Base-by-base conservation (phyloP, 345 rosid species). In the Litchi chinensis region DNA sequence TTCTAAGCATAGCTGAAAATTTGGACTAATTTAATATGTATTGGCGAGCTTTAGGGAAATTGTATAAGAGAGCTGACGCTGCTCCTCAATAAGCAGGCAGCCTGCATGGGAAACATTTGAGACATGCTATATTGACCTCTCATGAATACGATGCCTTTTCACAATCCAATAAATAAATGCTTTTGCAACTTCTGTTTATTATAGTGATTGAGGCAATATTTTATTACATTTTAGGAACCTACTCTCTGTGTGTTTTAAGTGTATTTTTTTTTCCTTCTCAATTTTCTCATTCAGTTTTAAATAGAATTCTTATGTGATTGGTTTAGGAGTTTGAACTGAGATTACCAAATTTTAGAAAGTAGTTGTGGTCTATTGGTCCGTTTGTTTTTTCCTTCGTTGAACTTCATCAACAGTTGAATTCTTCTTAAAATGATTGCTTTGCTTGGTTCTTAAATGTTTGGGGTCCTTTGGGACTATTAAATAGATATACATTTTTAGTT, bases 351-450 rank as follows among this genome's bases (percentile, higher is more conserved):
- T 60, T 60, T n/a, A 60, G 65, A 60, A 60, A 21, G 65, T 60
- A 60, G 65, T 21, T n/a, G 65, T 60, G 65, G 65, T 60, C 10
- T 60, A 54, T 6, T 21, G 65, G 65, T 60, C 28, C 18, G 8
- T 54, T 54, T 60, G 28, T 60, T 22, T 60, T 59, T 60, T 10
- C 65, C 65, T 60, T 60, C 65, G 19, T 59, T 60, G 65, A 60
- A 19, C 22, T 60, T 60, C 28, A 10, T 60, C 5, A 22, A 60
- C 24, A 60, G 65, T 60, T 60, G 24, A 60, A 60, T 19, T 11
- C 37, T n/a, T 48, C 57, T 7, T 70, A 22, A 22, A 22, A 46
- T 70, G 73, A 46, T 70, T 70, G n/a, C 10, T 22, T 68, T 70
- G 32, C 40, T 70, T 70, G 11, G 24, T 44, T 44, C 5, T 70